Percentiles rank a stretch among this genome's conserved stretches.
These are phyloP conservation scores for Ustilago trichophora DNA, from an alignment of 1,284 basidiomycete genomes.

Conservation along the genomic window DNA sequence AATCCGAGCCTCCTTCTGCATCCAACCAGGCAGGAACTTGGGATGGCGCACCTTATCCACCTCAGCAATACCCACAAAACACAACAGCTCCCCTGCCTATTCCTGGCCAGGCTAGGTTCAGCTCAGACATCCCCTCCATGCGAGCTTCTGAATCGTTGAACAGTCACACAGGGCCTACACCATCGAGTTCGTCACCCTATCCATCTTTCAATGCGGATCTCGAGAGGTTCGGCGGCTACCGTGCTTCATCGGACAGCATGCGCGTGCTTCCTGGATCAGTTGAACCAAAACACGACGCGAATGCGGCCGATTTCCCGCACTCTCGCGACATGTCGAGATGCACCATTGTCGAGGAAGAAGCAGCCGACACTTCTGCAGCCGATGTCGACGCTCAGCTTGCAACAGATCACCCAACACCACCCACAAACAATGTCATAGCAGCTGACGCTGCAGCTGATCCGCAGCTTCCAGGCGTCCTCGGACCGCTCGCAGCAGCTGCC, in stretches of 20 bases:
- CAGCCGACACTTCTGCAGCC: slow-evolving; percentile 5
- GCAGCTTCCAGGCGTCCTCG: slow-evolving; percentile 18
- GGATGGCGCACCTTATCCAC: not conserved
- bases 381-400: slow-evolving; percentile 5
- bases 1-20: slow-evolving; percentile 20
- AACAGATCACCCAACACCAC: no score
- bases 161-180: not conserved
- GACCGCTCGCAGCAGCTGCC: slow-evolving; percentile 18
- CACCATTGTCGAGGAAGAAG: slow-evolving; percentile 8
- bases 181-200: slow-evolving; percentile 13
- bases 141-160: not conserved
- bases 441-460: slow-evolving; percentile 13
- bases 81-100: slow-evolving; percentile 14
- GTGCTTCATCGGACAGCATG: slow-evolving; percentile 42
- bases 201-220: slow-evolving; percentile 31
- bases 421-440: not conserved
- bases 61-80: slow-evolving; percentile 2
- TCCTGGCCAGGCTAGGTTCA: not conserved
- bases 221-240: slow-evolving; percentile 26
- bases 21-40: not conserved
- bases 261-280: slow-evolving; percentile 42
- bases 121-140: not conserved
- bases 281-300: slow-evolving; percentile 15
- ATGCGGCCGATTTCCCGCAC: slow-evolving; percentile 8
- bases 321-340: slow-evolving; percentile 5